Conservation (phyloP, 169 alveolate species). For the Plasmodium fragile region DNA sequence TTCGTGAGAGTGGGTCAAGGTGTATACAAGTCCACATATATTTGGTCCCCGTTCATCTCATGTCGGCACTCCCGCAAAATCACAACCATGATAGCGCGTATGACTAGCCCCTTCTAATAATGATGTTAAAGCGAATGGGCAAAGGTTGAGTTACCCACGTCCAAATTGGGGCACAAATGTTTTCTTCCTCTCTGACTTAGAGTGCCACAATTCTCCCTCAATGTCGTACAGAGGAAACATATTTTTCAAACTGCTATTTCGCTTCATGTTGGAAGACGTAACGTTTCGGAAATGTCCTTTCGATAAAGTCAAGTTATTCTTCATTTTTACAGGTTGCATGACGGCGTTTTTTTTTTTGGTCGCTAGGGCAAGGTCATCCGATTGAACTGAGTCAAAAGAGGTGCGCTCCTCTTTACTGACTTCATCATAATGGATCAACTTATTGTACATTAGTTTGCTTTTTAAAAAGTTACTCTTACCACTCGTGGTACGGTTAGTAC, state of each 20-base stretch:
- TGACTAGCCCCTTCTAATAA: background rate
- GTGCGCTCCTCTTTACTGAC: conserved; percentile 2
- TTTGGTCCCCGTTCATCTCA: background rate
- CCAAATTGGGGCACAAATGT: conserved; percentile 45
- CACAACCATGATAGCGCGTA: background rate
- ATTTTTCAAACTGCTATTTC: conserved; percentile 14
- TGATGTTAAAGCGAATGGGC: background rate
- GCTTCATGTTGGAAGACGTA: conserved; percentile 13
- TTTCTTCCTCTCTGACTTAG: conserved; percentile 23
- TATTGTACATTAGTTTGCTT: background rate
- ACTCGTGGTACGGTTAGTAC: background rate
- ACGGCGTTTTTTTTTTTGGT: background rate
- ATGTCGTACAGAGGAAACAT: conserved; percentile 60
- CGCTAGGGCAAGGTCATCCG: conserved; percentile 8
- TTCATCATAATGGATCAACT: conserved; percentile 8
- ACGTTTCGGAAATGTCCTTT: background rate
- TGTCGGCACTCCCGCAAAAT: background rate
- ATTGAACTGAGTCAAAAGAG: background rate
- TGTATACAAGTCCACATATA: background rate
- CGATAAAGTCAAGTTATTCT: background rate
- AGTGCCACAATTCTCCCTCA: conserved; percentile 56
- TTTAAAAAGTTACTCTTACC: conserved; percentile 3
- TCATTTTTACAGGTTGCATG: conserved; percentile 22
- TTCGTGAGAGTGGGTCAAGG: background rate
- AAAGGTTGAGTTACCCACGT: background rate